Conservation (phyloP, 2,329 filamentous ascomycete species). For the Colletotrichum liaoningense region DNA sequence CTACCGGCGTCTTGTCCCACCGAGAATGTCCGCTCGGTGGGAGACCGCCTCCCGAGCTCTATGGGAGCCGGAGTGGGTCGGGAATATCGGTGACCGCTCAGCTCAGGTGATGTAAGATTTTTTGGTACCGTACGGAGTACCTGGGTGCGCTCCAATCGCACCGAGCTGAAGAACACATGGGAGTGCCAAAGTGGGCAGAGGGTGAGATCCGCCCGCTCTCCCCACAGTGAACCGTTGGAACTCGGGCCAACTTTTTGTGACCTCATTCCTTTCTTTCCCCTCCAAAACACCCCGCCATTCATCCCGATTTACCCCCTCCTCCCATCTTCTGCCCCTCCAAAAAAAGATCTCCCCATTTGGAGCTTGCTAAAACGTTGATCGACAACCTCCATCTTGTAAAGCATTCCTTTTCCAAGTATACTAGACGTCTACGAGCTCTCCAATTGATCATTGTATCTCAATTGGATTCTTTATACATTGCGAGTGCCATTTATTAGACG, state of each 20-base stretch:
- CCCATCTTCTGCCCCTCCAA: constrained; percentile 16
- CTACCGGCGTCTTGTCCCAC: too few relatives aligned
- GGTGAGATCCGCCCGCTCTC: not conserved
- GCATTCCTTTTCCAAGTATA: not conserved
- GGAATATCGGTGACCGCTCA: too few relatives aligned
- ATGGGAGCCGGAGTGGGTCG: not conserved
- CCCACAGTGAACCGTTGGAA: constrained; percentile 14
- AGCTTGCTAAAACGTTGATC: constrained; percentile 9
- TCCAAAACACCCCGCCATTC: constrained; percentile 22
- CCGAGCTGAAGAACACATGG: not conserved
- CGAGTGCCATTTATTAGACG: too few relatives aligned
- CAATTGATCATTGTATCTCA: not conserved
- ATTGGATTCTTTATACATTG: not conserved
- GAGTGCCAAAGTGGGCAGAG: not conserved
- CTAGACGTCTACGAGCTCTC: not conserved
- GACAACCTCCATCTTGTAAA: not conserved
- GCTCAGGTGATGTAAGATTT: too few relatives aligned
- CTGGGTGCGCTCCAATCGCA: not conserved
- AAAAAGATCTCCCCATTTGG: not conserved
- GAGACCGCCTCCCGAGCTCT: not conserved
- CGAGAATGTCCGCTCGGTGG: not conserved
- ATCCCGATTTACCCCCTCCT: not conserved
- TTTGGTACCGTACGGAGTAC: not conserved
- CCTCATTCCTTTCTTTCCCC: constrained; percentile 1
- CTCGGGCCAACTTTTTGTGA: constrained; percentile 6